These are phyloP conservation scores for Arthrobotrys musiformis DNA, from an alignment of 2,329 filamentous ascomycete genomes.

Conservation along the genomic window DNA sequence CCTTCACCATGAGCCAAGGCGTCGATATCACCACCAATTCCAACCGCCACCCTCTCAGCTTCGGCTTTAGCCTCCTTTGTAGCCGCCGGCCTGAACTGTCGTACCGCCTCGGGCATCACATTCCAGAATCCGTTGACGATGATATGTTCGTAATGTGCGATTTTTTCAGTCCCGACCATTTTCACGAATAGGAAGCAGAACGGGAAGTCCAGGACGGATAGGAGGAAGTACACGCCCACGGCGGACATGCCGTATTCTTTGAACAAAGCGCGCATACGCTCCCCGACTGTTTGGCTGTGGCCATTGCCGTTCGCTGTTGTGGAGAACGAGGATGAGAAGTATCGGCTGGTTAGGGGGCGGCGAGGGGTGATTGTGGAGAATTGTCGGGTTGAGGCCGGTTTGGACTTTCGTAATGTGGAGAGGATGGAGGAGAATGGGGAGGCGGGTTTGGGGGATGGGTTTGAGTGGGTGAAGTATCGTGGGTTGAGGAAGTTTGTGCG, in stretches of 20 bases:
- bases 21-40: slow-evolving; percentile 70
- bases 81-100: slow-evolving; percentile 57
- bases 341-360: slow-evolving; percentile 6
- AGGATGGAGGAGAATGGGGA: slow-evolving; percentile 34
- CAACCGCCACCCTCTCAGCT: slow-evolving; percentile 63
- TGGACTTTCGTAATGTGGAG: slow-evolving; percentile 31
- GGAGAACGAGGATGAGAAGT: slow-evolving; percentile 4
- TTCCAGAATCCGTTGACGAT: slow-evolving; percentile 71
- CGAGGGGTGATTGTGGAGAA: slow-evolving; percentile 26
- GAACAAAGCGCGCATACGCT: slow-evolving; percentile 81
- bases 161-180: slow-evolving; percentile 82
- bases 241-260: slow-evolving; percentile 95
- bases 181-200: slow-evolving; percentile 92
- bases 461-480: slow-evolving; percentile 45
- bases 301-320: slow-evolving; percentile 13
- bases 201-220: slow-evolving; percentile 90
- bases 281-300: slow-evolving; percentile 67
- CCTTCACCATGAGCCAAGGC: slow-evolving; percentile 70
- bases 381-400: slow-evolving; percentile 18
- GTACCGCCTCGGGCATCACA: slow-evolving; percentile 70
- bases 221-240: slow-evolving; percentile 84
- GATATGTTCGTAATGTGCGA: slow-evolving; percentile 79
- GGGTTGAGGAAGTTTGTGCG: slow-evolving; percentile 49
- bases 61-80: slow-evolving; percentile 54
- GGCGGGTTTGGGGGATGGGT: slow-evolving; percentile 4